phyloP scores from a whole-genome alignment of 2,329 filamentous ascomycete species.

The Hypoxylon sp. region DNA sequence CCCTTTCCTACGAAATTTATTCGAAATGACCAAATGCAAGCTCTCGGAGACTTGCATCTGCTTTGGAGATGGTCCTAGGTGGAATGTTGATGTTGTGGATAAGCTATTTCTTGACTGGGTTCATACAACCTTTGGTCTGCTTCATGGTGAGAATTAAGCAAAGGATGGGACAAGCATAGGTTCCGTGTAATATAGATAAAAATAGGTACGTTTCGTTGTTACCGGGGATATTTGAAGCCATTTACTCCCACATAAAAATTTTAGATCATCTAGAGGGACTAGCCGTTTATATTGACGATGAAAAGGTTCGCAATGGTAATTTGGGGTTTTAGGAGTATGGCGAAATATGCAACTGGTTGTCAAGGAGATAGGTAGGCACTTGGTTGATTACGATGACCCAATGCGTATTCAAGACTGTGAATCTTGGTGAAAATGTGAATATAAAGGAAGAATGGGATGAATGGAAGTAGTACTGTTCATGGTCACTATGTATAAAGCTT shows the following conservation, averaged over 20 bases:
- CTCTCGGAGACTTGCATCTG: slow-evolving; percentile 40
- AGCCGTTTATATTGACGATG: too few species aligned
- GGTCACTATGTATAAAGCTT: too few species aligned
- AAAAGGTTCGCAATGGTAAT: too few species aligned
- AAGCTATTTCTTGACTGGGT: slow-evolving; percentile 37
- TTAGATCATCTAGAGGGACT: not conserved
- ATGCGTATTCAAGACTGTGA: too few species aligned
- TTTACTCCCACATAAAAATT: not conserved
- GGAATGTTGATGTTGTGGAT: slow-evolving; percentile 40
- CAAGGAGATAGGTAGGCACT: too few species aligned
- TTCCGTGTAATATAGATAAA: not conserved
- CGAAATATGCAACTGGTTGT: too few species aligned
- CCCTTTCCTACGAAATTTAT: slow-evolving; percentile 13
- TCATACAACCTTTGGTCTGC: slow-evolving; percentile 19
- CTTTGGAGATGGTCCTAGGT: slow-evolving; percentile 43
- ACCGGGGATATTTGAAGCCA: not conserved
- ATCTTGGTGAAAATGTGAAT: too few species aligned
- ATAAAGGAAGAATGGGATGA: too few species aligned
- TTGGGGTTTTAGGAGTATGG: too few species aligned
- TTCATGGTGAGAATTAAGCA: not conserved
- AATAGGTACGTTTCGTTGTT: not conserved
- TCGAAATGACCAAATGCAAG: slow-evolving; percentile 30
- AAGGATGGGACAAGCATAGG: not conserved
- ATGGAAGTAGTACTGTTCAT: too few species aligned
- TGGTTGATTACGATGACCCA: too few species aligned